Percentiles rank a stretch among this genome's conserved stretches.
These are phyloP conservation scores for Gossypium thurberi DNA, from an alignment of 345 rosid genomes.

Conservation along the genomic window DNA sequence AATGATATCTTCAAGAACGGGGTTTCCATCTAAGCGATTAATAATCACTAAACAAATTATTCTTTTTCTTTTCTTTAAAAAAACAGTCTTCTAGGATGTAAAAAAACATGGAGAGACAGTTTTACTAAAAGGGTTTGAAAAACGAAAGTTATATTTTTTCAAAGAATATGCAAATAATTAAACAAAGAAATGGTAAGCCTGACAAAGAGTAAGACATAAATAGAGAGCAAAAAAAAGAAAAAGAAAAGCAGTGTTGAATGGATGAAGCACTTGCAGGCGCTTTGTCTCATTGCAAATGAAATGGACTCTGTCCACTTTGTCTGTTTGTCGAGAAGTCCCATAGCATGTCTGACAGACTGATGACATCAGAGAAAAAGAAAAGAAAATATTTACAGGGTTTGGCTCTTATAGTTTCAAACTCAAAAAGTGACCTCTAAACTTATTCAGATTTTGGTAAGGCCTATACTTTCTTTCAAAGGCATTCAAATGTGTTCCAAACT, in stretches of 20 bases:
- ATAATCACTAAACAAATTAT: background rate
- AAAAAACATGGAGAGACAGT: background rate
- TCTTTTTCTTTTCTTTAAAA: background rate
- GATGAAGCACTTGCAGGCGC: constrained; percentile 21
- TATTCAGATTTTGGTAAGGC: too few species aligned
- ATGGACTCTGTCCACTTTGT: constrained; percentile 34
- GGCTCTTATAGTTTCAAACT: background rate
- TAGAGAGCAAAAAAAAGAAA: background rate
- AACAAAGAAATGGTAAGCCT: constrained; percentile 10
- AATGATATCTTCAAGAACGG: constrained; percentile 73
- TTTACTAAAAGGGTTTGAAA: constrained; percentile 5
- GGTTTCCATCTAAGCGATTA: constrained; percentile 21
- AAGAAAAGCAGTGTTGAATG: constrained; percentile 18
- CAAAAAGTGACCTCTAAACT: constrained; percentile 7
- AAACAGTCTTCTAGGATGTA: too few species aligned
- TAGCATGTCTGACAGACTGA: constrained; percentile 22
- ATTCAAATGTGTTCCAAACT: too few species aligned
- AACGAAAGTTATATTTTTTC: constrained; percentile 21
- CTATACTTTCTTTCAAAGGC: too few species aligned
- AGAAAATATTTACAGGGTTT: too few species aligned
- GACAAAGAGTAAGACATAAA: constrained; percentile 10
- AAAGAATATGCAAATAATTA: background rate
- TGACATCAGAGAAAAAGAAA: too few species aligned
- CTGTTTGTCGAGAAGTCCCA: constrained; percentile 41
- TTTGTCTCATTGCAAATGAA: constrained; percentile 27